Evolutionary conservation across 129 eudicot species (phyloP), one percentile per base, ranked within the genome.

Genomic region (Saussurea involucrata): DNA sequence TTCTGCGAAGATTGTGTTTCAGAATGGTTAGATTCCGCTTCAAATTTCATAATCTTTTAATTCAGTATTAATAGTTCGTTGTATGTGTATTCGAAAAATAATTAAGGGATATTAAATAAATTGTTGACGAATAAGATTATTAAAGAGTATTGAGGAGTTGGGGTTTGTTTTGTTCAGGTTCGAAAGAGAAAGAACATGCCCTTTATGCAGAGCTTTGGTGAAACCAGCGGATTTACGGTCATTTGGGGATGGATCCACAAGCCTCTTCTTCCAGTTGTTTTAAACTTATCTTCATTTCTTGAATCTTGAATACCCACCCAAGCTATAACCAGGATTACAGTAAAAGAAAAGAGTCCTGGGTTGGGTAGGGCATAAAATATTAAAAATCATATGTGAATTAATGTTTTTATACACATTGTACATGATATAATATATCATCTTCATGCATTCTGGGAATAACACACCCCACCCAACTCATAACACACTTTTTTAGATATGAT

Each of bases 1-100:
- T 91, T 91, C 78, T 91, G 97, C 60, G 97, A 91, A 83, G 97
- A 92, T 57, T 92, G 97, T 76, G 95, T 87, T 49, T 92, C 97
- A 5, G 97, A 92, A 87, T 92, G 97, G 97, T 92, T 63, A 76
- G 92, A 81, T 72, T 69, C 34, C 18, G 18, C 46, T 49, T 68
- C 36, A 20, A 67, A 61, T 25, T 11, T 42, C 64, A 40, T 63
- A 70, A 37, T 70, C 36, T 36, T 63, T 9, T 34, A 20, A 13
- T 37, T 40, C 29, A 42, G 36, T 69, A 20, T 36, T 33, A 34
- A 46, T 4, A 4, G 8, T 44, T 42, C 37, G 24, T 76, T 17
- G 7, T 63, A 17, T 8, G 44, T 36, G 44, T 3, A 15, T 9
- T 10, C 10, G 12, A 40, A 40, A 40, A 10, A 4, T 40, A 40